Conservation (phyloP, 805 yeast species). For the Starmerella etchellsii region DNA sequence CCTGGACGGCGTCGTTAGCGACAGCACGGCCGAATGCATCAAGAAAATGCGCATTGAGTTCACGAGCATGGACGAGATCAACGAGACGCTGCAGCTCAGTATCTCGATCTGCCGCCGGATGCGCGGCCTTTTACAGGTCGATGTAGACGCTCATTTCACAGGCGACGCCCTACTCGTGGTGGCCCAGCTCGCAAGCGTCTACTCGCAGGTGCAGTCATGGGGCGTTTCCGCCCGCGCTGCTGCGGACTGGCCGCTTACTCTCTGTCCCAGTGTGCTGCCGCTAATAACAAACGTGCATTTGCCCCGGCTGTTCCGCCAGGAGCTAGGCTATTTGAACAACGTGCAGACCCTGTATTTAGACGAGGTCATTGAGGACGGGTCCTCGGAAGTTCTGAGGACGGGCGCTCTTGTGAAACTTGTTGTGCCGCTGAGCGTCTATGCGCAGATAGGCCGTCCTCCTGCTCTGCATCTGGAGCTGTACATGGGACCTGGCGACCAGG, state of each 20-base stretch:
- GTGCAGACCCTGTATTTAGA: conserved; percentile 7
- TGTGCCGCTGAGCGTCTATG: background rate
- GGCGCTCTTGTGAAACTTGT: conserved; percentile 1
- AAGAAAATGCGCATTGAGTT: conserved; percentile 13
- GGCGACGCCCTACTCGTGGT: conserved; percentile 14
- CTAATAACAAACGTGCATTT: conserved; percentile 3
- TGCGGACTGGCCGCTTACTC: background rate
- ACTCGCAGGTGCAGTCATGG: background rate
- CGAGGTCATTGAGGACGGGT: conserved; percentile 1
- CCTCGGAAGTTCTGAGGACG: background rate
- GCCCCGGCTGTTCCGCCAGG: conserved; percentile 7
- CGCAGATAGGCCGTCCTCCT: conserved; percentile 8
- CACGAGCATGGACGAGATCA: conserved; percentile 13
- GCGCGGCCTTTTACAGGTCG: conserved; percentile 6
- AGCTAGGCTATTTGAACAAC: conserved; percentile 1
- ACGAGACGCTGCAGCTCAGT: conserved; percentile 11
- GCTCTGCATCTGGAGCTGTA: conserved; percentile 12
- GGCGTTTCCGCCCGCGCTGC: conserved; percentile 10
- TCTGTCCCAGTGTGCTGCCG: background rate
- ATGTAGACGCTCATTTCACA: conserved; percentile 9
- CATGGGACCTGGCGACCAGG: background rate
- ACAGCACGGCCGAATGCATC: conserved; percentile 10
- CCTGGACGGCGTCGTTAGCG: conserved; percentile 10
- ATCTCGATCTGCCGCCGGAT: conserved; percentile 11
- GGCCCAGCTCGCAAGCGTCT: conserved; percentile 3